A percentile compares a stretch with the other conserved stretches of the same genome.
Evolutionary conservation across 2,329 filamentous ascomycete species (phyloP).

Genomic region (Cercospora janseana): DNA sequence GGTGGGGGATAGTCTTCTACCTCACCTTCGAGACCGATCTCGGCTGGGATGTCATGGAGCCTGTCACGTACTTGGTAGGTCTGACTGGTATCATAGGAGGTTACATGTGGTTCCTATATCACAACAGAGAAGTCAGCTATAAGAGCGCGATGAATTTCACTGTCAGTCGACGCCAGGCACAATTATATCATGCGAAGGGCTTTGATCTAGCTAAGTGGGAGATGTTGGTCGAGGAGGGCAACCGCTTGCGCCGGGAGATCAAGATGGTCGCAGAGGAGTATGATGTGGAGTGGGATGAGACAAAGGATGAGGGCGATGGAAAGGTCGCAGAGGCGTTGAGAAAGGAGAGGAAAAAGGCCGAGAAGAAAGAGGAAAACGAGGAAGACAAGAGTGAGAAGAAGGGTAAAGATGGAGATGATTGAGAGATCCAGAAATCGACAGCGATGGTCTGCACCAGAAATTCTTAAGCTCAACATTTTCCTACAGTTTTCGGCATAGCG

Average conservation of each 20-base stretch:
- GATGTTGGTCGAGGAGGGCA: constrained; percentile 73
- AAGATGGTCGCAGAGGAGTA: constrained; percentile 79
- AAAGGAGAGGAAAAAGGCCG: constrained; percentile 54
- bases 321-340: constrained; percentile 42
- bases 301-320: constrained; percentile 34
- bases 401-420: constrained; percentile 46
- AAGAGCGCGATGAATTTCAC: constrained; percentile 84
- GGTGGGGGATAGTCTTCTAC: constrained; percentile 79
- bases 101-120: constrained; percentile 91
- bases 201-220: constrained; percentile 80
- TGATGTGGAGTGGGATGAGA: constrained; percentile 69
- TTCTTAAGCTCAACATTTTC: too few relatives aligned
- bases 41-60: constrained; percentile 90
- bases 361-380: constrained; percentile 40
- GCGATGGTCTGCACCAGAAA: not conserved
- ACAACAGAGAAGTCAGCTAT: constrained; percentile 83
- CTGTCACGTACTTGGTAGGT: constrained; percentile 85
- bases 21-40: constrained; percentile 68
- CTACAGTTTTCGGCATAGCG: constrained; percentile 3
- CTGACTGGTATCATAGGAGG: constrained; percentile 81
- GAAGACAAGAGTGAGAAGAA: constrained; percentile 60
- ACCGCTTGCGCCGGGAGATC: constrained; percentile 73
- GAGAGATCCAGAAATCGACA: constrained; percentile 1
- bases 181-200: constrained; percentile 71
- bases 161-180: constrained; percentile 71